Percentiles rank a stretch among this genome's conserved stretches.
phyloP scores from a whole-genome alignment of 2,329 filamentous ascomycete genomes.

The Diaporthe humulicola region DNA sequence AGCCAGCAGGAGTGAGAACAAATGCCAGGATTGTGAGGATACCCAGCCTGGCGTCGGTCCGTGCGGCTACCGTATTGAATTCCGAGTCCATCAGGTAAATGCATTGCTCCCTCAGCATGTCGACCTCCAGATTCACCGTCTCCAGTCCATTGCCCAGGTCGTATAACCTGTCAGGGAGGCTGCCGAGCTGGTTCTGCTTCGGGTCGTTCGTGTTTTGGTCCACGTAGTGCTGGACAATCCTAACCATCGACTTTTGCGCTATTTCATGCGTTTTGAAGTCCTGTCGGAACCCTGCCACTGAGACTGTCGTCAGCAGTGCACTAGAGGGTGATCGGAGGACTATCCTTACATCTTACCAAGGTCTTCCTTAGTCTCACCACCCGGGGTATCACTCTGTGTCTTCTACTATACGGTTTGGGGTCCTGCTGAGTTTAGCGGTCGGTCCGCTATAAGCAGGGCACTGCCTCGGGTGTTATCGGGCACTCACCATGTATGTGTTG shows the following conservation, averaged over 20 bases:
- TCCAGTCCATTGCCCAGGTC: background rate
- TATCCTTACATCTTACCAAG: background rate
- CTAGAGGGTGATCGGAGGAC: background rate
- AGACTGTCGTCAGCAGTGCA: background rate
- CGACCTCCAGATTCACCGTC: background rate
- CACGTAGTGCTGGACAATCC: background rate
- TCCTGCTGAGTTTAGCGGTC: background rate
- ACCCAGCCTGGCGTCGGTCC: constrained; percentile 2
- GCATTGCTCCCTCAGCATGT: constrained; percentile 8
- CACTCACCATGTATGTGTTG: background rate
- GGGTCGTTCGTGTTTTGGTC: background rate
- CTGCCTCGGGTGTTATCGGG: accelerated
- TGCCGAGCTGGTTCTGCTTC: background rate
- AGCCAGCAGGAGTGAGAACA: background rate
- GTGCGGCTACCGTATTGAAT: constrained; percentile 11
- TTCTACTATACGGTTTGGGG: background rate
- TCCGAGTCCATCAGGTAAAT: background rate
- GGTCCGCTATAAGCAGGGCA: background rate
- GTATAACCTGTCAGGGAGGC: background rate
- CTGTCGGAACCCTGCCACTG: background rate
- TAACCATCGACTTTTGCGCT: background rate
- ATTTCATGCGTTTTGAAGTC: background rate
- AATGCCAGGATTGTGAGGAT: background rate
- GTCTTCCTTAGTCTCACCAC: background rate
- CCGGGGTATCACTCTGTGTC: background rate